Evolutionary conservation across 148 eudicot species (phyloP).

Genomic region (Simmondsia chinensis): DNA sequence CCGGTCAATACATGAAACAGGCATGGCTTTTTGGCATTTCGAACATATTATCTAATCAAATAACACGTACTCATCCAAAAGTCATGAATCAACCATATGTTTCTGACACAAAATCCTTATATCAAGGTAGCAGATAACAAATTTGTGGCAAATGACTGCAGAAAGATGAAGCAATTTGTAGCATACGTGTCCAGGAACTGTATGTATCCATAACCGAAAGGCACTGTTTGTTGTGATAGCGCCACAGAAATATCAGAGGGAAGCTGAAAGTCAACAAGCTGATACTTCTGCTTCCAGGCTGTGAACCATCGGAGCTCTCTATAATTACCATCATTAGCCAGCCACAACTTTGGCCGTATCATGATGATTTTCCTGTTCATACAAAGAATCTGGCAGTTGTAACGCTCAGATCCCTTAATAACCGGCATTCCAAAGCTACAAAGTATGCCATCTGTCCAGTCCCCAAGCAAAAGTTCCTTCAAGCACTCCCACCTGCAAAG

Average conservation of each 20-base stretch:
- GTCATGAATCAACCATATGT: too few relatives aligned
- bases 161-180: not conserved
- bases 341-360: conserved; percentile 95
- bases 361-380: conserved; percentile 75
- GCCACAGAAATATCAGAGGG: conserved; percentile 60
- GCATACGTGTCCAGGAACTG: conserved; percentile 82
- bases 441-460: conserved; percentile 78
- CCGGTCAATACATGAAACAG: too few relatives aligned
- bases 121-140: not conserved
- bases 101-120: too few relatives aligned
- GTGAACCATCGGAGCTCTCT: conserved; percentile 95
- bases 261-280: conserved; percentile 65
- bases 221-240: conserved; percentile 50
- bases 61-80: too few relatives aligned
- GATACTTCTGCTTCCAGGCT: conserved; percentile 70
- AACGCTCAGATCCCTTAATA: conserved; percentile 71
- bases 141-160: not conserved
- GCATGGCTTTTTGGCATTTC: too few relatives aligned
- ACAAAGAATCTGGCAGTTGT: conserved; percentile 89
- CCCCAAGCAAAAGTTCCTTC: conserved; percentile 65
- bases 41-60: too few relatives aligned
- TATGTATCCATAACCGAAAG: conserved; percentile 85
- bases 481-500: conserved; percentile 93
- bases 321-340: conserved; percentile 94
- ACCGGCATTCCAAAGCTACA: conserved; percentile 98